These are phyloP conservation scores for Metschnikowia noctiluminum DNA, from an alignment of 805 yeast genomes.

Conservation along the genomic window DNA sequence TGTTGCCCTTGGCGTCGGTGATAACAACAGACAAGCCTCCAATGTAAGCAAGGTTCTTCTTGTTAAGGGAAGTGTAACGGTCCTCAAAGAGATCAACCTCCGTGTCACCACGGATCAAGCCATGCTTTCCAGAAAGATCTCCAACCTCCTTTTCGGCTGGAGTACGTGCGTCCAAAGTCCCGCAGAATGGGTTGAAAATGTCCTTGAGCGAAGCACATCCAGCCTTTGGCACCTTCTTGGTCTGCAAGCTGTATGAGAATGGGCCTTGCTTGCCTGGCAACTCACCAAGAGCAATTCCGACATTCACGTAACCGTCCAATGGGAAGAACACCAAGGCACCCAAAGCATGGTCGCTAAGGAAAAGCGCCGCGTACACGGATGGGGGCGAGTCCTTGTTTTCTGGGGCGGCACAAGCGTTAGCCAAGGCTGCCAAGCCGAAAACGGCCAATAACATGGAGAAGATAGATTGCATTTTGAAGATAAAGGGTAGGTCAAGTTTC, in stretches of 20 bases:
- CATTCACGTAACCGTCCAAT: background rate
- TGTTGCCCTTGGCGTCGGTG: constrained; percentile 29
- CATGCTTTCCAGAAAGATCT: constrained; percentile 41
- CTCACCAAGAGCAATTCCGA: background rate
- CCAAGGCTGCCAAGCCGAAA: background rate
- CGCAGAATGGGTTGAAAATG: constrained; percentile 40
- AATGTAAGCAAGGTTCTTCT: constrained; percentile 23
- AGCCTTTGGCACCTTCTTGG: background rate
- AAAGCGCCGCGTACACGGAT: background rate
- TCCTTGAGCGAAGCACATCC: constrained; percentile 3
- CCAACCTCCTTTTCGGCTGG: constrained; percentile 31
- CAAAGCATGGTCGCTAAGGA: background rate
- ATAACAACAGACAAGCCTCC: constrained; percentile 32
- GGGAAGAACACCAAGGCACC: constrained; percentile 2
- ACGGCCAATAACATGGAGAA: background rate
- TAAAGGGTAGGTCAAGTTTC: background rate
- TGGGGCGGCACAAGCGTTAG: constrained; percentile 2
- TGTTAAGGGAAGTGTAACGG: constrained; percentile 31
- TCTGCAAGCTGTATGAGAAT: background rate
- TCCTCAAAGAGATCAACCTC: constrained; percentile 25
- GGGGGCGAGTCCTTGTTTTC: constrained; percentile 1
- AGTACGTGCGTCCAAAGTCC: constrained; percentile 23
- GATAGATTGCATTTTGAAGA: background rate
- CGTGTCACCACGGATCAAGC: constrained; percentile 26
- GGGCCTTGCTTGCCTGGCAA: background rate